Base-by-base conservation (phyloP, 2,329 filamentous ascomycete species). In the Phaeosphaeria sp. region DNA sequence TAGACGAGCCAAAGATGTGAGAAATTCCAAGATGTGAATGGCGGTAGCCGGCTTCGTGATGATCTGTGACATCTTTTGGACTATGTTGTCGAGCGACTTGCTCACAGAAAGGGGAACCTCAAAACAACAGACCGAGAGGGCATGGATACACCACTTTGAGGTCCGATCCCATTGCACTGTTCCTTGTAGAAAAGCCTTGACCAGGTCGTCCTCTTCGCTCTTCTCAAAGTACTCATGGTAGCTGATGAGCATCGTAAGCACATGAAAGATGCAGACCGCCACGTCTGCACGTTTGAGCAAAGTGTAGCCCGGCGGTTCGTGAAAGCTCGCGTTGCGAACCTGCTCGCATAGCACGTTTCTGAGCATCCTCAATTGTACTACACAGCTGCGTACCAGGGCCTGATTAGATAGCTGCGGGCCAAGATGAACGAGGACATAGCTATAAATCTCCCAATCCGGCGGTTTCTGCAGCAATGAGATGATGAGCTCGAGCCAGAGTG, bases 41-140 rank as follows among this genome's bases (percentile, higher is more conserved):
- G 94, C 93, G 36, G 97, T 90, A 55, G 93, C 88, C 6, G 92
- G 89, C 69, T 97, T 93, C 0, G 95, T 98, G 70, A 99, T 96
- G 70, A 97, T 96, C 67, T 93, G 92, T 1, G 93, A 90, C 91
- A 99, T 96, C 73, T 92, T 94, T 69, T 93, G 90, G 54, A 99
- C 83, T 65, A 98, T 92, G 46, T 88, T 90, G 46, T 94, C 90
- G 59, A 98, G 83, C 20, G 89, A 90, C 73, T 94, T 96, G 72
- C 90, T 92, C 51, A 93, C 91, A 13, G 94, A 94, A 18, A 90
- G 84, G 2, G 95, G 93, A 23, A 97, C 85, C 76, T 99, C 95
- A 70, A 97, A 93, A 74, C 93, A 97, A 80, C 94, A 98, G 59
- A 99, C 90, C 0, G 93, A 93, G 20, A 99, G 82, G 0, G 94